Evolutionary conservation across 2,329 filamentous ascomycete species (phyloP).

Genomic region (Fusarium scirpi): DNA sequence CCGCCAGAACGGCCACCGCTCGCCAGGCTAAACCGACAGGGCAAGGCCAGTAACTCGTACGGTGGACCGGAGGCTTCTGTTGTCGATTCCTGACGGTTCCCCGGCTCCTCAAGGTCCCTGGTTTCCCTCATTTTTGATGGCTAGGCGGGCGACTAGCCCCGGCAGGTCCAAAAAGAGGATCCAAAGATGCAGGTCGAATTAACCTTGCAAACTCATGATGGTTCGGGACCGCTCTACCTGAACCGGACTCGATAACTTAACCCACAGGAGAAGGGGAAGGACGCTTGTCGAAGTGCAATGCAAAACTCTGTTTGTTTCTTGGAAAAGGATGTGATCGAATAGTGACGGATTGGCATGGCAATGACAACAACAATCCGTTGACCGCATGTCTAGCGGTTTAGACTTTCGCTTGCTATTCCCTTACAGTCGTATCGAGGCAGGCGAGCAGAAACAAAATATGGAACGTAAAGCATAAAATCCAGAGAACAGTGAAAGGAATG

Average conservation of each 20-base stretch:
- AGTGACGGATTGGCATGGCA: conserved; percentile 10
- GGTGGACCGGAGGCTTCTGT: conserved; percentile 39
- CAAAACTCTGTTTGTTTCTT: conserved; percentile 10
- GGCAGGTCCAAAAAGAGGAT: conserved; percentile 36
- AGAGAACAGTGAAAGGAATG: conserved; percentile 24
- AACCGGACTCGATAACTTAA: conserved; percentile 30
- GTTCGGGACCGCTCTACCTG: conserved; percentile 17
- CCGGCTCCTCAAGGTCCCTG: conserved; percentile 28
- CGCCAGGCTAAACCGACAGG: conserved; percentile 42
- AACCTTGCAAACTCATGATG: conserved; percentile 37
- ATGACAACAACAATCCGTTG: conserved; percentile 13
- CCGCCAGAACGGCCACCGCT: conserved; percentile 36
- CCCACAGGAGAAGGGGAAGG: conserved; percentile 12
- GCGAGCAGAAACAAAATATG: conserved; percentile 19
- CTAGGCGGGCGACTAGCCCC: conserved; percentile 46
- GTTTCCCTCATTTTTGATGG: conserved; percentile 28
- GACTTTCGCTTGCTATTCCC: conserved; percentile 4
- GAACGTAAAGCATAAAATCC: conserved; percentile 1
- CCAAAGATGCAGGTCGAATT: conserved; percentile 27
- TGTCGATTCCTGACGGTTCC: conserved; percentile 30
- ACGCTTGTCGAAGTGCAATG: conserved; percentile 28
- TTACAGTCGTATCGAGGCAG: conserved; percentile 16
- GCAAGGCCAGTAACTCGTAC: conserved; percentile 35
- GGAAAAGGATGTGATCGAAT: conserved; percentile 3
- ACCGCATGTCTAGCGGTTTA: conserved; percentile 19